Base-by-base conservation (phyloP, 805 yeast genomes). In the Metschnikowia cerradonensis region DNA sequence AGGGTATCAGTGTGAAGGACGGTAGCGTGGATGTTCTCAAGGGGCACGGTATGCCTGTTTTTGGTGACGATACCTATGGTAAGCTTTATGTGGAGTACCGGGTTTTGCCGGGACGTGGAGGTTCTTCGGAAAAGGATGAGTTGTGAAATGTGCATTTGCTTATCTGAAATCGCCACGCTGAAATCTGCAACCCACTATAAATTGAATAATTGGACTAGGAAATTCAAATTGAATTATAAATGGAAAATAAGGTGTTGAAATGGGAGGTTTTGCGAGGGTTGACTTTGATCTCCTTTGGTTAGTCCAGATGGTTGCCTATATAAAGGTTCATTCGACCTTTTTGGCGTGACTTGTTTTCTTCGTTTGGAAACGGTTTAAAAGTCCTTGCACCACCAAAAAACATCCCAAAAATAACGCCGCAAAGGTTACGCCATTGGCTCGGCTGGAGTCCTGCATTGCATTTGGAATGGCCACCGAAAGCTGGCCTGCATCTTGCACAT, bases 11-110 rank as follows among this genome's bases (percentile, higher is more conserved):
- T 8, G 82, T 88, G 1, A 56, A 71, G 41, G 72, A 82, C 60
- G 95, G 95, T 2, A 87, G 89, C 57, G 73, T 86, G 6, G 96
- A 94, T 65, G 67, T 76, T 2, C 57, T 92, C 33, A 70, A 75
- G 54, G 90, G 88, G 6, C 84, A 79, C 60, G 99, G 99, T 22
- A 90, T 94, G 97, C 98, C 98, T 2, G 54, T 74, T 4, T 57
- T 61, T 22, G 76, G 70, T 38, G 75, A 75, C 36, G 71, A 71
- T 20, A 82, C 77, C 44, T 54, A 45, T 38, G 68, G 68, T 19
- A 50, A 56, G 39, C 55, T 64, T 54, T 64, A 39, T 40, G 55
- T 64, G 33, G 63, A 60, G 41, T 59, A 56, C 45, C 35, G 37
- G 26, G 56, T 59, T 17, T 50, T 58, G 40, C 59, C 61, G 1